These are phyloP conservation scores for Zasmidium citrigriseum DNA, from an alignment of 2,329 filamentous ascomycete species.

Conservation along the genomic window DNA sequence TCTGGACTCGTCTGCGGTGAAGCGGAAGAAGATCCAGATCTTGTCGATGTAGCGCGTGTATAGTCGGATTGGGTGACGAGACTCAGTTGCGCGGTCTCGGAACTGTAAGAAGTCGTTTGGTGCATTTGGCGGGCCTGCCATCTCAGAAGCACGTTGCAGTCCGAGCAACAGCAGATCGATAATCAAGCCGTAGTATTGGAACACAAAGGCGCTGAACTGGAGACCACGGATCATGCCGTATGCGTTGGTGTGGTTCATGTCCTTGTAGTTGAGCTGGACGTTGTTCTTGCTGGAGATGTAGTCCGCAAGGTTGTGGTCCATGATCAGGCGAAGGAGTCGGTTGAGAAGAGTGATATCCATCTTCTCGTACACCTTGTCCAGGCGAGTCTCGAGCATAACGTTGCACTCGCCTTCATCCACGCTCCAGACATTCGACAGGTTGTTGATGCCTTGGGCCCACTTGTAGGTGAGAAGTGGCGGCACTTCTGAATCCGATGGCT, in stretches of 20 bases:
- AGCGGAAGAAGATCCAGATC: slow-evolving; percentile 97
- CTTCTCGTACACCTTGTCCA: slow-evolving; percentile 99
- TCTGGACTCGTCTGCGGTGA: slow-evolving; percentile 88
- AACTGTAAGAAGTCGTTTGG: slow-evolving; percentile 99
- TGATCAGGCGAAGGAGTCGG: slow-evolving; percentile 87
- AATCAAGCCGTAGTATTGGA: slow-evolving; percentile 97
- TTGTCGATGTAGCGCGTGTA: slow-evolving; percentile 98
- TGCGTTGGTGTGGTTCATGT: slow-evolving; percentile 99
- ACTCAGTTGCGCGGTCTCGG: slow-evolving; percentile 88
- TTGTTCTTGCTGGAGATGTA: slow-evolving; percentile 99
- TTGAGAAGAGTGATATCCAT: slow-evolving; percentile 96
- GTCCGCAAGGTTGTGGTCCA: slow-evolving; percentile 99
- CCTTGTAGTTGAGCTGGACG: slow-evolving; percentile 97
- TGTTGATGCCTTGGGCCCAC: slow-evolving; percentile 99
- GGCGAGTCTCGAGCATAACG: slow-evolving; percentile 95
- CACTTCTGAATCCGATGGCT: slow-evolving; percentile 96
- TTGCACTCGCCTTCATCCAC: slow-evolving; percentile 93
- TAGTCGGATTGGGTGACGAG: slow-evolving; percentile 90
- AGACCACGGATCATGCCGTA: slow-evolving; percentile 98
- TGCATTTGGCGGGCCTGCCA: slow-evolving; percentile 87
- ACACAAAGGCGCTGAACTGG: slow-evolving; percentile 97
- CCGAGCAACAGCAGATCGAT: slow-evolving; percentile 90
- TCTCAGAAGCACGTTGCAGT: slow-evolving; percentile 93
- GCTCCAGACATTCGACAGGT: slow-evolving; percentile 92
- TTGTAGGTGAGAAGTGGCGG: slow-evolving; percentile 94